Evolutionary conservation across 768 basidiomycete species (phyloP), one percentile per base, ranked within the genome.

Genomic region (Termitomyces bulborhizus): DNA sequence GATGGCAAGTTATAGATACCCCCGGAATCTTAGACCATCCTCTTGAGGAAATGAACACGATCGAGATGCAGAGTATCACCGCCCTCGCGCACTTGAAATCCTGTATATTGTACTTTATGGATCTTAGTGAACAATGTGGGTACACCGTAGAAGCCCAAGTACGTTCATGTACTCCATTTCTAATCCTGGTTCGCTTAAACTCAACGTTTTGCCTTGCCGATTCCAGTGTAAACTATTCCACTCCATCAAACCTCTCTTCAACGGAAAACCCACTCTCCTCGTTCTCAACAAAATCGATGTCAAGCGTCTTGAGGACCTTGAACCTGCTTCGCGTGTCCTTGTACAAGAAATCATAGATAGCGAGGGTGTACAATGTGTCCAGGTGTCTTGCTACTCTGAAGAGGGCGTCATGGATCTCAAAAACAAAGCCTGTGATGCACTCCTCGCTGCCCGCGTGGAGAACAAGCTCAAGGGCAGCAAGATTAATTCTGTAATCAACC

Each of bases 1-100:
- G 97, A 58, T 99, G 97, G 97, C 97, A 99, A 71, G 96, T 99
- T 49, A 98, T 99, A 65, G 97, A 99, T 78, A 99, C 97, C 40
- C 97, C 97, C 1, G 97, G 97, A 56, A 88, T 99, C 56, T 80
- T 99, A 61, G 97, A 99, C 68, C 97, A 98, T 70, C 95, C 96
- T 2, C 78, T 98, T 32, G 96, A 99, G 72, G 97, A 99, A 50
- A 98, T 99, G 97, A 98, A 98, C 78, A 98, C 95, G 57, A 99
- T 99, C 63, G 97, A 99, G 75, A 99, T 98, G 96, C 97, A 99
- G 78, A 95, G 92, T 63, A 97, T 97, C 68, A 98, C 96, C 37
- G 97, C 97, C 13, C 77, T 99, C 58, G 97, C 97, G 6, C 97
- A 99, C 73, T 74, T 99, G 44, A 93, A 97, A 72, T 84, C 86